Evolutionary conservation across 2,329 filamentous ascomycete genomes (phyloP).

Genomic region (Monosporascus sp.): DNA sequence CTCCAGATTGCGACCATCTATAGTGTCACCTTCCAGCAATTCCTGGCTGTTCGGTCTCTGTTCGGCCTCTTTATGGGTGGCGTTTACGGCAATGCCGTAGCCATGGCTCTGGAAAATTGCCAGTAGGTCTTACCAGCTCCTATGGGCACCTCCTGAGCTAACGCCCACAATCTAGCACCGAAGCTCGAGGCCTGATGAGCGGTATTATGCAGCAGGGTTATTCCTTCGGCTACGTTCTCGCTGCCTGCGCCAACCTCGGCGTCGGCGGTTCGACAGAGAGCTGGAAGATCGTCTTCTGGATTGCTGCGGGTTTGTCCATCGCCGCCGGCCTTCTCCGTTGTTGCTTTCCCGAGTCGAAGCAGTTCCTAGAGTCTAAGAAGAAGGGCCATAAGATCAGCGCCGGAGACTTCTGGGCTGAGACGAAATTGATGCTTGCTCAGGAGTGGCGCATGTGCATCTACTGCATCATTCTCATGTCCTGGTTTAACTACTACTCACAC

Average conservation of each 20-base stretch:
- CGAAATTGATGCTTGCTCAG: constrained; percentile 58
- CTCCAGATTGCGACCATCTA: constrained; percentile 75
- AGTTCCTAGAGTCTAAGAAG: constrained; percentile 67
- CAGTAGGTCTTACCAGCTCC: constrained; percentile 41
- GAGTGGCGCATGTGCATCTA: constrained; percentile 78
- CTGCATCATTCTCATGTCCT: constrained; percentile 73
- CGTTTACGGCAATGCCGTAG: constrained; percentile 73
- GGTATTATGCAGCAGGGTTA: constrained; percentile 81
- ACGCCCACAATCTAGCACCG: constrained; percentile 33
- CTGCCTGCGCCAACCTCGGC: constrained; percentile 69
- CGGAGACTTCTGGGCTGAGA: constrained; percentile 63
- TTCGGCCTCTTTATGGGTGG: constrained; percentile 80
- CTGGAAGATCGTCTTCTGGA: constrained; percentile 76
- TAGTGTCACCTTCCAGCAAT: constrained; percentile 64
- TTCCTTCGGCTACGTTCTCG: constrained; percentile 73
- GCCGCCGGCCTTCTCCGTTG: constrained; percentile 63
- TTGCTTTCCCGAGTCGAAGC: constrained; percentile 67
- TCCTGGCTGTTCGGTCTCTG: constrained; percentile 67
- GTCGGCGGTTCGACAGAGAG: constrained; percentile 58
- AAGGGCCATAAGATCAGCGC: constrained; percentile 47
- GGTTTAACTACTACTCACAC: constrained; percentile 72
- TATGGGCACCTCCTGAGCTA: neutral
- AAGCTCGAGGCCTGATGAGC: constrained; percentile 74
- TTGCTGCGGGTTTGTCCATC: constrained; percentile 63
- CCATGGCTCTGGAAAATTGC: constrained; percentile 72